Percentiles rank a stretch among this genome's conserved stretches.
Conservation (phyloP, 805 yeast genomes). For the Barnettozyma populi region DNA sequence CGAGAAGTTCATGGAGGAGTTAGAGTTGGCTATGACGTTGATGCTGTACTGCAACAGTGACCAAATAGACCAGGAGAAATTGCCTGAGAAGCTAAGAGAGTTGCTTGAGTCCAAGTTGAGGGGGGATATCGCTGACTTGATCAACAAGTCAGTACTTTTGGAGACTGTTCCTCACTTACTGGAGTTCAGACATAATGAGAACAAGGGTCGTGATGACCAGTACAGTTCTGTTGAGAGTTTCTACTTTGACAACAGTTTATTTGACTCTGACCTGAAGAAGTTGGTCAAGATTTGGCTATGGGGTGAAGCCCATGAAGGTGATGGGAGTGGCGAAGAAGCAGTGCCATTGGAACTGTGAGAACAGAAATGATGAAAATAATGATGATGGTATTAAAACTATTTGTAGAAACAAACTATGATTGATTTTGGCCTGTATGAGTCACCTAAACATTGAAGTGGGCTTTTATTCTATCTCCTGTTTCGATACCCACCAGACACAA, state of each 20-base stretch:
- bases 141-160: constrained; percentile 57
- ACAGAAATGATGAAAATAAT: neutral
- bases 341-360: neutral
- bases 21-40: constrained; percentile 82
- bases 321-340: neutral
- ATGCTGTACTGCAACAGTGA: constrained; percentile 42
- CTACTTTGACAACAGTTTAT: constrained; percentile 5
- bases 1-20: constrained; percentile 54
- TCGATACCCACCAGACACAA: constrained; percentile 47
- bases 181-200: constrained; percentile 10
- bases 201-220: constrained; percentile 4
- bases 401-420: too few relatives aligned
- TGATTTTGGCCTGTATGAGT: too few relatives aligned
- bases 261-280: constrained; percentile 40
- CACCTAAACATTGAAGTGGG: constrained; percentile 7
- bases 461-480: constrained; percentile 46
- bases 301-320: constrained; percentile 44
- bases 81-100: constrained; percentile 50
- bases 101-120: constrained; percentile 59
- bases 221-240: constrained; percentile 6
- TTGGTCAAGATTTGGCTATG: constrained; percentile 59
- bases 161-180: constrained; percentile 14
- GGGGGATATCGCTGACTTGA: constrained; percentile 59
- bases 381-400: neutral
- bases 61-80: constrained; percentile 17